Evolutionary conservation across 352 stramenopile species (phyloP), one percentile per base, ranked within the genome.

Genomic region (Pythium diclinum): DNA sequence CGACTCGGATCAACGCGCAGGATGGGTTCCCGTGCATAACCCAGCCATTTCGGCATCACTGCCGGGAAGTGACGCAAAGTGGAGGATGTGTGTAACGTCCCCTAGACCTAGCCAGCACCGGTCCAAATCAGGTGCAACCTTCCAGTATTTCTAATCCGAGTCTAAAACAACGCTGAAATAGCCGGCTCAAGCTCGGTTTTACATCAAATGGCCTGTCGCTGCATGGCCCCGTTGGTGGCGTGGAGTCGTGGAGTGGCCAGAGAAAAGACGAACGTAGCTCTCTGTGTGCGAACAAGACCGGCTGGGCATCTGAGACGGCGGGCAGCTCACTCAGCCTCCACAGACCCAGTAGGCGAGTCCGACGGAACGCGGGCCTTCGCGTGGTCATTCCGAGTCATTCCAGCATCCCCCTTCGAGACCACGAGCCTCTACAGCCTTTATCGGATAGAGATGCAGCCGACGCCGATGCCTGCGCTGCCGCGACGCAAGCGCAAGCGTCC

Each of bases 401-500:
- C 33, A 38, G 33, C 33, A 38, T 38, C 33, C 33, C 33, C 33
- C 33, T 9, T 14, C 8, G 8, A 38, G 3, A 38, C 8, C 8
- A 38, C 33, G 33, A 38, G 33, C 11, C 33, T 38, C 33, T 28
- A 28, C 25, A 28, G 25, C 25, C 33, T 13, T 3, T 10, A 2
- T 38, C 3, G 8, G 11, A 0, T 38, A 38, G 33, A 38, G 33
- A 38, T 38, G 33, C 33, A 38, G 33, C 33, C 33, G 11, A 13
- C 33, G 6, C 8, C 8, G 3, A 40, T 54, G 56, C 53, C 53
- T 28, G 60, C 59, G 42, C 34, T 33, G 10, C 6, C 60, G 33
- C 40, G 61, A 8, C 52, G 40, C 42, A 68, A 68, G 61, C 61
- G 61, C 53, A 62, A 62, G 54, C 61, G 54, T 6, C 44, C 44